These are phyloP conservation scores for Elongisporangium prolatum DNA, from an alignment of 352 stramenopile genomes.

Conservation along the genomic window DNA sequence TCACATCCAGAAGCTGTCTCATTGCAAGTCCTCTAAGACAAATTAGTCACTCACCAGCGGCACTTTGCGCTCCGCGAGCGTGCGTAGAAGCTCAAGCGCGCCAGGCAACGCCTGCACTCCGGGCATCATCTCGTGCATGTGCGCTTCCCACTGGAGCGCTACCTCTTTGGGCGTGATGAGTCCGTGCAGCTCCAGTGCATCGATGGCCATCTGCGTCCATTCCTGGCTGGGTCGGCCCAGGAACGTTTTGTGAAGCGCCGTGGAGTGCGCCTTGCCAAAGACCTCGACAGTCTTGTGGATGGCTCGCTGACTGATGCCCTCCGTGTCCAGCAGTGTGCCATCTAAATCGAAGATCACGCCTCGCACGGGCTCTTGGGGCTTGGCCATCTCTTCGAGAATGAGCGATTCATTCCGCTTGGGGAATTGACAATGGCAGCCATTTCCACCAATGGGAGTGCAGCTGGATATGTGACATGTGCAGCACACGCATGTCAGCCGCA, in stretches of 20 bases:
- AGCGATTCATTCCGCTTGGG: neutral
- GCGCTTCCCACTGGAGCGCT: constrained; percentile 53
- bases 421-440: neutral
- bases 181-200: constrained; percentile 29
- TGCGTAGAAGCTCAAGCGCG: constrained; percentile 37
- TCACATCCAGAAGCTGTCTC: neutral
- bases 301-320: constrained; percentile 59
- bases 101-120: constrained; percentile 50
- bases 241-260: constrained; percentile 68
- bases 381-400: constrained; percentile 13
- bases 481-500: neutral
- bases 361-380: constrained; percentile 18
- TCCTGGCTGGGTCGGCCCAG: constrained; percentile 58
- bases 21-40: neutral
- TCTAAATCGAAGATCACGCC: constrained; percentile 82
- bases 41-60: constrained; percentile 21
- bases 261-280: constrained; percentile 58
- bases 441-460: neutral
- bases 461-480: neutral
- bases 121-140: constrained; percentile 54
- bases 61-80: constrained; percentile 42
- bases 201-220: constrained; percentile 75
- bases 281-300: constrained; percentile 47
- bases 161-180: constrained; percentile 48
- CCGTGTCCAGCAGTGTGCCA: constrained; percentile 77